Conservation (phyloP, 2,329 filamentous ascomycete genomes). For the Nemania abortiva region DNA sequence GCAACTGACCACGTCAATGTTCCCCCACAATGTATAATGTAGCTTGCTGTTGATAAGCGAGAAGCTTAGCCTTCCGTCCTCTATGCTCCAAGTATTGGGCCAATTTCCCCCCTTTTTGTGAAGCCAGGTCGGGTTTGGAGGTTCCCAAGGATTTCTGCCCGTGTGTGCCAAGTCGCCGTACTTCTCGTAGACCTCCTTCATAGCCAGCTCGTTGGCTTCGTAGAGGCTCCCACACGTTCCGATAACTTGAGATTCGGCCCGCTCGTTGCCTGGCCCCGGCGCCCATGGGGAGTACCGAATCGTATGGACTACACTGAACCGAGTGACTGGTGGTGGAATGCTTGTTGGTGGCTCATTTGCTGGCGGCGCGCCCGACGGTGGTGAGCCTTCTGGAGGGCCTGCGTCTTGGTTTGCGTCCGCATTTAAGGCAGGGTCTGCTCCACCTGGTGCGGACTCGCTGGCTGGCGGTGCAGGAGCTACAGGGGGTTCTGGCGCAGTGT, state of each 20-base stretch:
- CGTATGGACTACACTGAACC: background rate
- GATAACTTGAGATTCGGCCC: background rate
- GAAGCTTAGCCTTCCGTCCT: constrained; percentile 17
- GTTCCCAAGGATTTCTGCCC: background rate
- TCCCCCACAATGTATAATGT: background rate
- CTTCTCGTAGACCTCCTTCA: constrained; percentile 26
- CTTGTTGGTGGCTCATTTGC: no score
- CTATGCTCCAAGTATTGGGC: constrained; percentile 29
- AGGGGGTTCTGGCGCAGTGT: background rate
- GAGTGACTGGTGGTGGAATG: background rate
- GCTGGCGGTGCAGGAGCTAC: background rate
- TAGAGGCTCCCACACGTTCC: background rate
- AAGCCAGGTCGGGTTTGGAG: constrained; percentile 21
- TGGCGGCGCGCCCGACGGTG: background rate
- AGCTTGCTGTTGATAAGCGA: constrained; percentile 1
- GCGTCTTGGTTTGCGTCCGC: background rate
- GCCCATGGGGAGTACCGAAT: constrained; percentile 3
- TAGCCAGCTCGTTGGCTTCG: constrained; percentile 14
- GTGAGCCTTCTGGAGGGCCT: background rate
- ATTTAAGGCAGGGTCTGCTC: background rate
- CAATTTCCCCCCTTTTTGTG: constrained; percentile 2
- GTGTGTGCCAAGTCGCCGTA: constrained; percentile 16
- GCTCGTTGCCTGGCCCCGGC: background rate
- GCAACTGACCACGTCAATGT: constrained; percentile 9
- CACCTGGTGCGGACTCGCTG: background rate